Conservation (phyloP, 208 protist genomes). For the Crithidia bombi region DNA sequence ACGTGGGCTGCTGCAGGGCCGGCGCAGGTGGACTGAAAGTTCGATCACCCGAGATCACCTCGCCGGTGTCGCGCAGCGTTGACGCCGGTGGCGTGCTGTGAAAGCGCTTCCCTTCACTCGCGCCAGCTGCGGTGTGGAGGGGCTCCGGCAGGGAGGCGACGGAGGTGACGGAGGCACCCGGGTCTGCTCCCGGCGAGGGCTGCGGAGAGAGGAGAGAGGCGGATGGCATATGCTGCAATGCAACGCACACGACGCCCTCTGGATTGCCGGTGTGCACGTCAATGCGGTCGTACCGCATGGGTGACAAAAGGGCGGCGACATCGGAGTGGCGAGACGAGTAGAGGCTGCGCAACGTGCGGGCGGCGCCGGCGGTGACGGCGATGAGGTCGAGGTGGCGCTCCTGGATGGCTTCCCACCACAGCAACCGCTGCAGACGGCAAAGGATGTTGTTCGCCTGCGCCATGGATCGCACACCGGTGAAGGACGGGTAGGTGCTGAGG, state of each 20-base stretch:
- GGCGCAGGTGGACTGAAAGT: not conserved
- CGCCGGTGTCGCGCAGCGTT: not conserved
- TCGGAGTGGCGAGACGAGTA: conserved; percentile 18
- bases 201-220: not conserved
- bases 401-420: conserved; percentile 63
- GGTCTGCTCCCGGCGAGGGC: not conserved
- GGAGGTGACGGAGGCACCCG: not conserved
- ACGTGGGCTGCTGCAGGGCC: not conserved
- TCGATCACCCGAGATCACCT: not conserved
- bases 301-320: conserved; percentile 37
- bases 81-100: not conserved
- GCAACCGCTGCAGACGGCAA: conserved; percentile 41
- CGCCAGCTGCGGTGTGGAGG: not conserved
- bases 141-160: not conserved
- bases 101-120: not conserved
- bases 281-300: conserved; percentile 78
- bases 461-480: conserved; percentile 27
- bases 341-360: conserved; percentile 43
- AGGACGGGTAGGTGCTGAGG: conserved; percentile 44
- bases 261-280: conserved; percentile 67
- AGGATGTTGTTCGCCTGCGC: conserved; percentile 36
- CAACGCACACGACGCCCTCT: conserved; percentile 41
- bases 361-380: conserved; percentile 72
- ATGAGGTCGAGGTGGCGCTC: conserved; percentile 62
- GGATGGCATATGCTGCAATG: not conserved